phyloP scores from a whole-genome alignment of 1,284 basidiomycete species.

The Marasmius fiardii region DNA sequence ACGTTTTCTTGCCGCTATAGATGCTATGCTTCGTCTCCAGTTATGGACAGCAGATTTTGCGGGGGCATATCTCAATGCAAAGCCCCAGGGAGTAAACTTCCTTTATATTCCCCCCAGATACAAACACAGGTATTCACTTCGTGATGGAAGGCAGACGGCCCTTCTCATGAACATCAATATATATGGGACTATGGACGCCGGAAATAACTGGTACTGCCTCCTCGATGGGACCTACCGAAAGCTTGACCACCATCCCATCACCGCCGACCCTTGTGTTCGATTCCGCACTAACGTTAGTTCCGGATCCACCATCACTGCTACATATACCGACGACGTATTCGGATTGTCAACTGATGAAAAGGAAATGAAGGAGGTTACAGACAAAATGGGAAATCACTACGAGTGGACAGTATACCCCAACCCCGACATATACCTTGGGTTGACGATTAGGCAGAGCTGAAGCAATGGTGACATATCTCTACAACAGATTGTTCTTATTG shows the following conservation, averaged over 20 bases:
- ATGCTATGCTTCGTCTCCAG: neutral
- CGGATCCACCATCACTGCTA: too few relatives aligned
- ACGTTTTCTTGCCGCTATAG: neutral
- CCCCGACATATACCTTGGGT: neutral
- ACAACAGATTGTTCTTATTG: constrained; percentile 22
- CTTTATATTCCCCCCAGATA: neutral
- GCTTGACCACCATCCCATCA: too few relatives aligned
- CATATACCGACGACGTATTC: too few relatives aligned
- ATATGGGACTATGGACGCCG: neutral
- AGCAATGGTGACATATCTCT: constrained; percentile 19
- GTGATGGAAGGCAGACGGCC: neutral
- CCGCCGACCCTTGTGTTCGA: too few relatives aligned
- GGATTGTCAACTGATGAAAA: too few relatives aligned
- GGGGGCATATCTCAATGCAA: neutral
- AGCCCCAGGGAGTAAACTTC: neutral
- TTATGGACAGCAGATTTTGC: neutral
- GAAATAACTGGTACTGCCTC: too few relatives aligned
- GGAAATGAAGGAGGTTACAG: too few relatives aligned
- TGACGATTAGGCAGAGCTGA: neutral
- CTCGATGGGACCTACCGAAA: too few relatives aligned
- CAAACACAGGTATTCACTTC: too few relatives aligned
- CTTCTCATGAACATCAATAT: neutral
- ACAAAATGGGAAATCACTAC: too few relatives aligned
- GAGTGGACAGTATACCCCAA: neutral
- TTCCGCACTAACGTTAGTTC: too few relatives aligned